Percentiles rank a stretch among this genome's conserved stretches.
Conservation (phyloP, 441 rosid species). For the Oxalis stricta region DNA sequence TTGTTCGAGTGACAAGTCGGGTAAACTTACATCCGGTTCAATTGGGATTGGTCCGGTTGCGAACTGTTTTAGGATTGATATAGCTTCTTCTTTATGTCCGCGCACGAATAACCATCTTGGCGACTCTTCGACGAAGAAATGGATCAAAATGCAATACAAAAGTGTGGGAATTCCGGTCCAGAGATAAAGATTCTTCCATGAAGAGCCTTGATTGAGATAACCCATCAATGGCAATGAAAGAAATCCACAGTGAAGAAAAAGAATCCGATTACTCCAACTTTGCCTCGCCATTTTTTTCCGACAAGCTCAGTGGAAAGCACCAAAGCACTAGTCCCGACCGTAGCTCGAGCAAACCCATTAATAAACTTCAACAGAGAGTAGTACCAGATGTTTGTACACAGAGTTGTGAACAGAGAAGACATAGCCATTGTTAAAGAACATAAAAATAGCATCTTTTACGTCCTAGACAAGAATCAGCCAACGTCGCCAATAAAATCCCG, state of each 20-base stretch:
- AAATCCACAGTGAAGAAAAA: constrained; percentile 41
- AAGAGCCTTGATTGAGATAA: constrained; percentile 29
- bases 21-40: constrained; percentile 13
- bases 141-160: constrained; percentile 26
- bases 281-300: constrained; percentile 51
- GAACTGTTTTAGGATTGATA: constrained; percentile 26
- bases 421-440: constrained; percentile 39
- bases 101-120: constrained; percentile 62
- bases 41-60: constrained; percentile 5
- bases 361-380: constrained; percentile 41
- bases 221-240: constrained; percentile 50
- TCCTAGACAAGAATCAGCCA: constrained; percentile 60
- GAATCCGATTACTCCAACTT: constrained; percentile 47
- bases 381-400: constrained; percentile 50
- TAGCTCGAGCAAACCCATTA: constrained; percentile 52
- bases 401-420: constrained; percentile 31
- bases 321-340: constrained; percentile 50
- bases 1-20: constrained; percentile 14
- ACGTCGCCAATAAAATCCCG: constrained; percentile 38
- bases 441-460: constrained; percentile 51
- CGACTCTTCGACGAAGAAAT: constrained; percentile 41
- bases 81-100: constrained; percentile 47
- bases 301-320: constrained; percentile 57
- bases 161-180: constrained; percentile 52
- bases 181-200: constrained; percentile 51